Base-by-base conservation (phyloP, 2,329 filamentous ascomycete species). In the Arthrobotrys iridis region DNA sequence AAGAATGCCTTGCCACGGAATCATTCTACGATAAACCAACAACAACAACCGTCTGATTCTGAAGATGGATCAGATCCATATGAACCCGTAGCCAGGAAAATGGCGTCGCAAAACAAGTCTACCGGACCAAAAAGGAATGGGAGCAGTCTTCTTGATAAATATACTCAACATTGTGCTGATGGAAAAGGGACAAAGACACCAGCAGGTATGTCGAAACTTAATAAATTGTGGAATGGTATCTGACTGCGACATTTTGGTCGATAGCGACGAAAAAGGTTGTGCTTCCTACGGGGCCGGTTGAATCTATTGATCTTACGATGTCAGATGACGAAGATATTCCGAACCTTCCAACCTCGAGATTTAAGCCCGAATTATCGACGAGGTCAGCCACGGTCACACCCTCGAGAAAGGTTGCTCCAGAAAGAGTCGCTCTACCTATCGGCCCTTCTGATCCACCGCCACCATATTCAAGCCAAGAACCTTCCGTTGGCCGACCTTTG, bases 141-240 rank as follows among this genome's bases (percentile, higher is more conserved):
- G 15, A 59, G 33, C 1, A 68, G 71, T 28, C 59, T 75, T 15
- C 48, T 75, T 4, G 71, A 75, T 3, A 67, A 64, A 18, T 75
- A 75, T 28, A 58, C 71, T 5, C 71, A 75, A n/a, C 71, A 75
- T 20, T 68, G 63, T 33, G 71, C 71, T n/a, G 63, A 64, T 45
- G 63, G 71, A 22, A 75, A 75, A 28, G 71, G 63, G 8, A 75
- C 58, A 26, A 75, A 40, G 22, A 75, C 71, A 7, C 71, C 71
- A 28, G 71, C 63, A 35, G 63, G 71, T 75, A 64, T 10, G 58
- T 30, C 5, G 15, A 18, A 7, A 40, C 4, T 20, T 2, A 41
- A 28, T 3, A 15, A 24, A 37, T 4, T 18, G 46, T 11, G 26
- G 20, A 13, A 48, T 24, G 35, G 28, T 37, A 8, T 7, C 52